These are phyloP conservation scores for Apiotrichum montevideense DNA, from an alignment of 1,284 basidiomycete genomes.

Conservation along the genomic window DNA sequence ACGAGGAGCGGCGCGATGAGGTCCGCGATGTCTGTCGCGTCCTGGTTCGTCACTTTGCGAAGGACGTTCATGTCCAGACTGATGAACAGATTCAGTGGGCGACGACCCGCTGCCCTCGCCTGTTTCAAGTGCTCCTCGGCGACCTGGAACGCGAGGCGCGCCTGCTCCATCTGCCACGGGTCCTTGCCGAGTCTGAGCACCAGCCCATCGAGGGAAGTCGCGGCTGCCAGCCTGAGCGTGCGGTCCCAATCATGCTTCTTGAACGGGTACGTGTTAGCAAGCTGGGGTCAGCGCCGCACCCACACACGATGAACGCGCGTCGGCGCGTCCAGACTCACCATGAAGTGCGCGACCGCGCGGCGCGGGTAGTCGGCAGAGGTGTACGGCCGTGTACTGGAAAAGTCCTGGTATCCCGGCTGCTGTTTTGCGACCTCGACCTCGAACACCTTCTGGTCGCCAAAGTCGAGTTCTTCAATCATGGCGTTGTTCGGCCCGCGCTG, in stretches of 20 bases:
- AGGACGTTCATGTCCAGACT: constrained; percentile 46
- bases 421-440: constrained; percentile 4
- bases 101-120: neutral
- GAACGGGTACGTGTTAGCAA: constrained; percentile 47
- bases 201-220: constrained; percentile 43
- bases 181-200: constrained; percentile 46
- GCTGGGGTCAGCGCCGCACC: constrained; percentile 21
- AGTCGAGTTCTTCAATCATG: constrained; percentile 1
- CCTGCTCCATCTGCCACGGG: constrained; percentile 44
- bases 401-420: neutral
- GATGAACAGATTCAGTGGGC: constrained; percentile 33
- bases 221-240: constrained; percentile 37
- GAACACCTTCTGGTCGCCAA: neutral
- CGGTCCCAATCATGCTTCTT: constrained; percentile 35
- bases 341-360: constrained; percentile 45
- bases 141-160: constrained; percentile 30
- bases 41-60: constrained; percentile 17
- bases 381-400: neutral
- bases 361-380: neutral
- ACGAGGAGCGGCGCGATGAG: constrained; percentile 19
- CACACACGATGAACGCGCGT: neutral
- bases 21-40: constrained; percentile 20
- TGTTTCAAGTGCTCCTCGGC: constrained; percentile 4
- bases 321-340: constrained; percentile 39
- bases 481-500: constrained; percentile 6